Percentiles rank a stretch among this genome's conserved stretches.
phyloP scores from a whole-genome alignment of 1,139 yeast genomes.

The Yamadazyma dushanensis region DNA sequence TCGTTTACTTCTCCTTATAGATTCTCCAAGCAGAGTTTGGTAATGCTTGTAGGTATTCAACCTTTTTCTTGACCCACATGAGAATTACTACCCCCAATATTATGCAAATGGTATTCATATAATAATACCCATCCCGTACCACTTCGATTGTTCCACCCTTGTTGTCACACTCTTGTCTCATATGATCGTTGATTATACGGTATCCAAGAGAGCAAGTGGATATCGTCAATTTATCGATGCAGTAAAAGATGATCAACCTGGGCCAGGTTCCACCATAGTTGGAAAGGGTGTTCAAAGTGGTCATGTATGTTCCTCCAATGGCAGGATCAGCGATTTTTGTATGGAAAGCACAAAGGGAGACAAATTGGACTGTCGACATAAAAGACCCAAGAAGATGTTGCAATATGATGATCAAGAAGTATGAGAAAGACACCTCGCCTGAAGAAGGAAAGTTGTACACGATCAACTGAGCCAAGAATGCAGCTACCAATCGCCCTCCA shows the following conservation, averaged over 20 bases:
- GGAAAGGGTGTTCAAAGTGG: slow-evolving; percentile 86
- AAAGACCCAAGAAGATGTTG: slow-evolving; percentile 87
- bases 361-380: slow-evolving; percentile 94
- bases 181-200: slow-evolving; percentile 27
- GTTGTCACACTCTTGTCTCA: slow-evolving; percentile 49
- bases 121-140: slow-evolving; percentile 79
- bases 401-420: slow-evolving; percentile 68
- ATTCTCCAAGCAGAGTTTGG: slow-evolving; percentile 75
- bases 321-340: slow-evolving; percentile 93
- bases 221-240: slow-evolving; percentile 76
- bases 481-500: slow-evolving; percentile 79
- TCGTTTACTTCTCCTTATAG: slow-evolving; percentile 11
- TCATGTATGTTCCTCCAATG: slow-evolving; percentile 98
- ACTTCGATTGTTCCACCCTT: slow-evolving; percentile 58
- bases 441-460: slow-evolving; percentile 70
- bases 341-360: slow-evolving; percentile 91
- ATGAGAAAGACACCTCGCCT: slow-evolving; percentile 46
- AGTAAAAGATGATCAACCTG: slow-evolving; percentile 66
- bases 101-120: slow-evolving; percentile 73
- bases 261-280: slow-evolving; percentile 99
- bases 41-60: slow-evolving; percentile 56
- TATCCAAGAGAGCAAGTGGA: slow-evolving; percentile 49
- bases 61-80: slow-evolving; percentile 66
- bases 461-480: slow-evolving; percentile 70
- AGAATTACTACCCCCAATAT: slow-evolving; percentile 65